Base-by-base conservation (phyloP, 176 grass and related monocot species). In the Oryza nivara region DNA sequence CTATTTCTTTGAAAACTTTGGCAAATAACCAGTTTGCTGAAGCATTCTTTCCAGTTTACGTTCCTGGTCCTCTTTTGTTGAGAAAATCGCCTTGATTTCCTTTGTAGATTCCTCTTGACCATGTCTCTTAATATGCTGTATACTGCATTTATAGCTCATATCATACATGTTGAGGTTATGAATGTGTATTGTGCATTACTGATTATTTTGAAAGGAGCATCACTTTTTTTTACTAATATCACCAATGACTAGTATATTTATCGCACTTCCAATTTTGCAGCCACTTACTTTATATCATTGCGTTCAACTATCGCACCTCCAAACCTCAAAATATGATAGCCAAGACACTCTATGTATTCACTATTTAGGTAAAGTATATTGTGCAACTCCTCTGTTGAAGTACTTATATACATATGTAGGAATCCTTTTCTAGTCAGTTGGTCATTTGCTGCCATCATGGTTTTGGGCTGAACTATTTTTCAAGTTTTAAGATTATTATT, bases 321-420 rank as follows among this genome's bases (percentile, higher is more conserved):
- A 56, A 89, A 73, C 65, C 34, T 92, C 86, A 80, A 86, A 75
- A 89, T 75, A 76, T 74, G 79, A 89, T 88, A 78, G 58, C 10
- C 72, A 77, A 72, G 73, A 85, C 56, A 88, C 75, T 66, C 83
- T 98, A 47, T 25, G 54, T 52, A 91, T 98, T 89, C 96, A 98
- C 76, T 98, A 98, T 88, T 94, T 98, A 98, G 96, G 96, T 98
- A 94, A 85, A 19, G 58, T 67, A n/a, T 82, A 28, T 89, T 67
- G 22, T 19, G 9, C 16, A 82, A 60, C 38, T 81, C 11, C 32
- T 61, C 51, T 75, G 11, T 76, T 74, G 17, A 20, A 84, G 13
- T 84, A 61, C 26, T 80, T 61, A 9, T 19, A 47, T 73, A 12
- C 36, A 36, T 76, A 14, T 58, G 2, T 75, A 30, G 32, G 48